Evolutionary conservation across 345 rosid genomes (phyloP).

Genomic region (Microthlaspi erraticum): DNA sequence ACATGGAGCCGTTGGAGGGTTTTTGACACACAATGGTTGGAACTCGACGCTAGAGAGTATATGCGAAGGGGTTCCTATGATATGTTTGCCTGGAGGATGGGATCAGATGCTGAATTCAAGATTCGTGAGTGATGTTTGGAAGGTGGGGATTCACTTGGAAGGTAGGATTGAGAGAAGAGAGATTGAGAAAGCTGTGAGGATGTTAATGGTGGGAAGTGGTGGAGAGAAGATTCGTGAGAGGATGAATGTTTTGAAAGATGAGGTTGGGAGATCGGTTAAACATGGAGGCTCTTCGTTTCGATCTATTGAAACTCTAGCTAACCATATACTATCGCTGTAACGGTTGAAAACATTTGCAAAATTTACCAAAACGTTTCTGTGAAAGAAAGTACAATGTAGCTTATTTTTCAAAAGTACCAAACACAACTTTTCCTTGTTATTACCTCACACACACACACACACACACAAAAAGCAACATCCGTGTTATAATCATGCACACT

Average conservation of each 20-base stretch:
- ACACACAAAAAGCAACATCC: not conserved
- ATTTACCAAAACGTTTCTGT: not conserved
- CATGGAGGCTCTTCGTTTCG: conserved; percentile 34
- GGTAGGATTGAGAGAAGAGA: conserved; percentile 30
- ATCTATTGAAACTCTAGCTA: conserved; percentile 29
- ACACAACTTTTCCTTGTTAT: not conserved
- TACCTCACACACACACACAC: not conserved
- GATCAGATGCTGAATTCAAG: conserved; percentile 44
- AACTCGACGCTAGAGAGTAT: conserved; percentile 47
- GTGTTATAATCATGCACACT: conserved; percentile 17
- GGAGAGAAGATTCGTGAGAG: conserved; percentile 37
- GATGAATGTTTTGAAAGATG: conserved; percentile 27
- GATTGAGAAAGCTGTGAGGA: conserved; percentile 38
- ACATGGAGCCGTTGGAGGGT: conserved; percentile 39
- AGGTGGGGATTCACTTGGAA: conserved; percentile 34
- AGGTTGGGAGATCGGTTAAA: conserved; percentile 35
- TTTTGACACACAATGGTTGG: conserved; percentile 44
- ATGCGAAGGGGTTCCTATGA: conserved; percentile 47
- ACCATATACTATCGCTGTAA: conserved; percentile 32
- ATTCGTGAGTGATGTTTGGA: conserved; percentile 42
- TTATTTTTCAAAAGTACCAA: too few relatives aligned
- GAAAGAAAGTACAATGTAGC: too few relatives aligned
- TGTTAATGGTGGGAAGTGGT: conserved; percentile 33
- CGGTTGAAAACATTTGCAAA: not conserved
- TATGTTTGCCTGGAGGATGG: conserved; percentile 41